phyloP scores from a whole-genome alignment of 768 basidiomycete species.

The Royoungia palumana region DNA sequence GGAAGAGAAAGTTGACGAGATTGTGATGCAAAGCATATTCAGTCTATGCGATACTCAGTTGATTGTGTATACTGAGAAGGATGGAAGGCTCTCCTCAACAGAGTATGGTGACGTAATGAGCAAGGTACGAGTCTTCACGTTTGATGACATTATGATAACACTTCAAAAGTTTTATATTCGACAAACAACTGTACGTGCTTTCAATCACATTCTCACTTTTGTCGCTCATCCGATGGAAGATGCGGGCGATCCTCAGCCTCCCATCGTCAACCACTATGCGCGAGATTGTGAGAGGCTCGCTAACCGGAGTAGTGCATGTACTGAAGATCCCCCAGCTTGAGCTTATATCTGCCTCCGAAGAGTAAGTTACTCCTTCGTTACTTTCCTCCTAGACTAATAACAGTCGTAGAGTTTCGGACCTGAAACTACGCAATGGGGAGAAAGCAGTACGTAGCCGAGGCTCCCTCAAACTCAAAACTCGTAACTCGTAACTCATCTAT shows the following conservation, averaged over 20 bases:
- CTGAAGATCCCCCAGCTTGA: conserved; percentile 50
- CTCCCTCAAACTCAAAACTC: background rate
- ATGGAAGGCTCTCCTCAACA: conserved; percentile 54
- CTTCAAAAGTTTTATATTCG: conserved; percentile 65
- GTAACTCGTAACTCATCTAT: background rate
- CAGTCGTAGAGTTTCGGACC: conserved; percentile 54
- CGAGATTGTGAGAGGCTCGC: conserved; percentile 55
- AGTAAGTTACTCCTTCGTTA: conserved; percentile 41
- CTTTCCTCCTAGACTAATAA: conserved; percentile 1
- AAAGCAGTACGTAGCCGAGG: conserved; percentile 48
- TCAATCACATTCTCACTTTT: background rate
- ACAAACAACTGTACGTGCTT: conserved; percentile 54
- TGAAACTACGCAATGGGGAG: conserved; percentile 72
- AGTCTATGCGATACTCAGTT: conserved; percentile 60
- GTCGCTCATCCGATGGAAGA: conserved; percentile 40
- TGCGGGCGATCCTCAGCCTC: conserved; percentile 61
- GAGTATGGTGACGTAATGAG: conserved; percentile 86
- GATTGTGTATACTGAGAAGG: conserved; percentile 43
- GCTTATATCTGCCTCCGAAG: conserved; percentile 59
- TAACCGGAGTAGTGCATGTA: background rate
- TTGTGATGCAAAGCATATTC: conserved; percentile 65
- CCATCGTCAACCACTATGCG: conserved; percentile 52
- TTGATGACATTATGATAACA: conserved; percentile 3
- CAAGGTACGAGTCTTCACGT: conserved; percentile 49
- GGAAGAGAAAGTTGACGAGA: conserved; percentile 67